A percentile compares a stretch with the other conserved stretches of the same genome.
Evolutionary conservation across 495 filamentous ascomycete genomes (phyloP).

Genomic region (Letharia columbiana): DNA sequence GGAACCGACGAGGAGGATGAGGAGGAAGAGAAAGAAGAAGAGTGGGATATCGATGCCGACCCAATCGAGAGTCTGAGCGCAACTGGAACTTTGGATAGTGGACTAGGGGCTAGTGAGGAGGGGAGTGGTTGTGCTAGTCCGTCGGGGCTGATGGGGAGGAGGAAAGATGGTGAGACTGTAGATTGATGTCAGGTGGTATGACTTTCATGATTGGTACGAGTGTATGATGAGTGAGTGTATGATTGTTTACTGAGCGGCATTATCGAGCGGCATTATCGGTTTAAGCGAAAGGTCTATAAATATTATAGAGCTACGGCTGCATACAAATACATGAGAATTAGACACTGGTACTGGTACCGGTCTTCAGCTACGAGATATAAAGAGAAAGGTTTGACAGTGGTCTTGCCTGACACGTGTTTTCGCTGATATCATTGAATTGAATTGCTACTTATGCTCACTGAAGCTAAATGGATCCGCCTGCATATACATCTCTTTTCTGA

Average conservation of each 20-base stretch:
- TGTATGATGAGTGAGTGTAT: not conserved
- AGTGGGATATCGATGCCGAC: conserved; percentile 85
- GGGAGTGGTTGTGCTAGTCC: conserved; percentile 54
- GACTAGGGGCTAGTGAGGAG: conserved; percentile 48
- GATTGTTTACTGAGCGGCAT: not conserved
- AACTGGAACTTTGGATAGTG: conserved; percentile 42
- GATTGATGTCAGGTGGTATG: conserved; percentile 10
- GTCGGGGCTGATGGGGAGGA: conserved; percentile 57
- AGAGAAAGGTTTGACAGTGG: not conserved
- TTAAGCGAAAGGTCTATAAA: not conserved
- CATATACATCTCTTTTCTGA: not conserved
- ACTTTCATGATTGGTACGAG: not conserved
- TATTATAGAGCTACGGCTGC: not conserved
- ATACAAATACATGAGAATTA: not conserved
- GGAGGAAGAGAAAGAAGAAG: conserved; percentile 42
- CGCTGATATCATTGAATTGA: conserved; percentile 3
- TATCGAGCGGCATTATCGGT: not conserved
- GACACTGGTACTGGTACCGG: not conserved
- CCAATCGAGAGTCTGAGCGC: conserved; percentile 25
- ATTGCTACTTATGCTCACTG: conserved; percentile 17
- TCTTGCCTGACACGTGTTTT: not conserved
- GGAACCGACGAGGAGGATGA: conserved; percentile 40
- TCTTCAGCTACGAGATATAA: not conserved
- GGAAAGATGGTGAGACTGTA: conserved; percentile 49
- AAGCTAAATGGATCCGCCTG: conserved; percentile 7